Evolutionary conservation across 2,329 filamentous ascomycete genomes (phyloP), one percentile per base, ranked within the genome.

Genomic region (Colletotrichum sp.): DNA sequence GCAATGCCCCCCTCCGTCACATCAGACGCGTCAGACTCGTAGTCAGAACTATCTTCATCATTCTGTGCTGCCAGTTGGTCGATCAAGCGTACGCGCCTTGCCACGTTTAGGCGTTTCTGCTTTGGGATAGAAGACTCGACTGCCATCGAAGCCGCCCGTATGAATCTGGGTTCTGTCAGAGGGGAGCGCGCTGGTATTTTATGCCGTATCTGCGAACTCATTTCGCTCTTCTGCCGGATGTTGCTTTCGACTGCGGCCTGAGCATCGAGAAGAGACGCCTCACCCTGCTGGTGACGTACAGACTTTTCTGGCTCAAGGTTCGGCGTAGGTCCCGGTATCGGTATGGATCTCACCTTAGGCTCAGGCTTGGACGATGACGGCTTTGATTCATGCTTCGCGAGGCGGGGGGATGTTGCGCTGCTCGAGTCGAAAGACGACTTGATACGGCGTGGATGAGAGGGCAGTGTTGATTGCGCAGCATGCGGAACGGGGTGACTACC

Each of bases 51-150:
- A 9, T 74, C 72, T n/a, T 73, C 66, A 24, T 44, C 66, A 24
- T 44, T 75, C 64, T 78, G 77, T 24, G 77, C 76, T 21, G 57
- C 76, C 15, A 78, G 30, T 62, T 76, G 77, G n/a, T 78, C 77
- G 28, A 78, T 78, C 21, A 78, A 65, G 30, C 77, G 76, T 12
- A 76, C 55, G 24, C 70, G 72, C 39, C 60, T 72, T 24, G 64
- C 26, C 49, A 49, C 39, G 26, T n/a, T 39, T 18, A 15, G 28
- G 57, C 36, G 65, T 52, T 64, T 75, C 26, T 32, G 72, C 39
- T 49, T 76, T n/a, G 70, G 26, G 12, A 12, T n/a, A 26, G 44
- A 36, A 15, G 15, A n/a, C 16, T 63, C 57, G 18, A 28, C 63
- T 21, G 21, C 13, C n/a, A n/a, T 32, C 44, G 32, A 28, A 64